Base-by-base conservation (phyloP, 108 stramenopile species). In the Aurantiochytrium sp. region DNA sequence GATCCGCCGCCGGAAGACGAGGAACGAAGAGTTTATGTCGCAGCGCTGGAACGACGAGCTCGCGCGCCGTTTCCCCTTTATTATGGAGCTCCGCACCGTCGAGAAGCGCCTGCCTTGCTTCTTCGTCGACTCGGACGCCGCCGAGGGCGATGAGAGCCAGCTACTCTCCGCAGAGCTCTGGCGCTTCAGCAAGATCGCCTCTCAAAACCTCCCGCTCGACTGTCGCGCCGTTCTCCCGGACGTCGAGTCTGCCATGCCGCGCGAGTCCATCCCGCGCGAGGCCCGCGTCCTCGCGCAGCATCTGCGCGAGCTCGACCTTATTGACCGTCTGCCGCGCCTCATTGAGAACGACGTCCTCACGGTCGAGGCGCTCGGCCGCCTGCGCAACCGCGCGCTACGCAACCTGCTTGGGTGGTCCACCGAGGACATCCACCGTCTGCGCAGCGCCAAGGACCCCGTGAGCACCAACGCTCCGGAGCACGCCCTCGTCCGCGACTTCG, bases 51-150 rank as follows among this genome's bases (percentile, higher is more conserved):
- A 81, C 45, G 30, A 48, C 39, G 73, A 41, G 39, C 45, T 81
- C 8, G 42, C 39, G 27, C 42, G 45, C 12, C 36, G 73, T 6
- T 81, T 81, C 30, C 73, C 73, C 73, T 48, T 24, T 24, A 81
- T 81, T 42, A n/a, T 48, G 27, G 39, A 41, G 30, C 45, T 81
- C 19, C 73, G 73, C 6, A 17, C 42, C 39, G 30, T 48, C 12
- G 42, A 81, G 12, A 81, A 81, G 73, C 21, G 42, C 73, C 73
- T 81, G 45, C 73, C 39, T 6, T 41, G 42, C 42, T 81, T 81
- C 73, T 81, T 81, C 24, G 73, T 81, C 27, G 73, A 81, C 45
- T 81, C 73, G 3, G 73, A 81, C n/a, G 73, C 73, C 17, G 73
- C n/a, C 12, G 45, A 81, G 73, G 39, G n/a, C 39, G 73, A 81